Evolutionary conservation across 257 asterid genomes (phyloP).

Genomic region (Mentha longifolia): DNA sequence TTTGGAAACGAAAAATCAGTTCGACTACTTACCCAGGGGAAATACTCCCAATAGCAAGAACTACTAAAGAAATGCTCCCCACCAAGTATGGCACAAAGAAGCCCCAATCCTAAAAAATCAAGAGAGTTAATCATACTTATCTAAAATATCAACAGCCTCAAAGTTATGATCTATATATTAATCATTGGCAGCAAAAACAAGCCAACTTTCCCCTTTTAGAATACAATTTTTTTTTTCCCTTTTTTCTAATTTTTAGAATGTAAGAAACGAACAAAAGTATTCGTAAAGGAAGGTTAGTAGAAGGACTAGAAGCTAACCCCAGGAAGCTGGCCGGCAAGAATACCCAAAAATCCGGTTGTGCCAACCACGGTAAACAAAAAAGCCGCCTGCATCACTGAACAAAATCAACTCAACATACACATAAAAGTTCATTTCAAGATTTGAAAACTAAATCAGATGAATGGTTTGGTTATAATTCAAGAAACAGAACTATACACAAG

Average conservation of each 20-base stretch:
- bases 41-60: conserved; percentile 88
- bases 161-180: background rate
- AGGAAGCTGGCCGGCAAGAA: conserved; percentile 94
- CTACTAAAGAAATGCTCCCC: conserved; percentile 89
- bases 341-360: conserved; percentile 76
- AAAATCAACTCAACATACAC: conserved; percentile 63
- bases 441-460: conserved; percentile 12
- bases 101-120: conserved; percentile 81
- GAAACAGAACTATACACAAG: conserved; percentile 10
- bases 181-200: conserved; percentile 9
- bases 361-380: conserved; percentile 97
- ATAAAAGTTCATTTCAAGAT: conserved; percentile 8
- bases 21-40: conserved; percentile 78
- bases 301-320: conserved; percentile 86
- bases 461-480: conserved; percentile 14
- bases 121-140: conserved; percentile 27
- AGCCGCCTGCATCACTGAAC: conserved; percentile 96
- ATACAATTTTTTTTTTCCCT: background rate
- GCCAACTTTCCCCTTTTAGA: conserved; percentile 1
- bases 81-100: conserved; percentile 92
- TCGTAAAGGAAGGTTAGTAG: conserved; percentile 21
- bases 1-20: conserved; percentile 12
- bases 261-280: conserved; percentile 10
- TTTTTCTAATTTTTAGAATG: too few species aligned
- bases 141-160: conserved; percentile 24